These are phyloP conservation scores for Trebouxia sp. DNA, from an alignment of 139 green algal genomes.

Conservation along the genomic window DNA sequence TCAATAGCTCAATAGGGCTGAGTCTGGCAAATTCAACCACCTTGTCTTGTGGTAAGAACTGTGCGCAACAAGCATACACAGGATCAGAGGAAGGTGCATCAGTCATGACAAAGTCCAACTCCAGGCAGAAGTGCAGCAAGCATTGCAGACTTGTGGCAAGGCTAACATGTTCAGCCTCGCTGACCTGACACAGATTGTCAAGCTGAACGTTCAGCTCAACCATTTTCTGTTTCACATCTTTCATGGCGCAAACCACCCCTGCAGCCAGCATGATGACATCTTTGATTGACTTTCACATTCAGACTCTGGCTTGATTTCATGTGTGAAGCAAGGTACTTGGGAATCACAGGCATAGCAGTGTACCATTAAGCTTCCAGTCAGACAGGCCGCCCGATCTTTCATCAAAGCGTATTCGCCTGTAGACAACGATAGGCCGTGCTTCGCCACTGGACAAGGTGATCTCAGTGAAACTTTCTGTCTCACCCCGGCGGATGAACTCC, in stretches of 20 bases:
- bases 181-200: constrained; percentile 93
- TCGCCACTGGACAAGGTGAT: constrained; percentile 70
- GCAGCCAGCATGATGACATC: background rate
- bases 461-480: constrained; percentile 56
- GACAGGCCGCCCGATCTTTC: constrained; percentile 40
- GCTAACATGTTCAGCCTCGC: background rate
- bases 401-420: constrained; percentile 38
- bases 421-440: constrained; percentile 38
- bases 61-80: background rate
- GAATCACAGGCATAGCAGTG: no score
- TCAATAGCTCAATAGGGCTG: constrained; percentile 78
- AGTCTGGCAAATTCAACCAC: constrained; percentile 90
- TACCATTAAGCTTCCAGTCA: constrained; percentile 69
- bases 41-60: constrained; percentile 96
- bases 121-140: background rate
- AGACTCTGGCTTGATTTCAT: background rate
- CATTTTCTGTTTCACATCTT: constrained; percentile 68
- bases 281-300: background rate
- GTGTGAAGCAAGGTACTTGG: no score
- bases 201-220: constrained; percentile 89
- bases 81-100: background rate
- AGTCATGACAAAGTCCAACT: background rate
- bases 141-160: background rate
- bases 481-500: constrained; percentile 78
- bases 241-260: constrained; percentile 41